A percentile compares a stretch with the other conserved stretches of the same genome.
Evolutionary conservation across 179 eudicot genomes (phyloP).

Genomic region (Heliamphora pulchella): DNA sequence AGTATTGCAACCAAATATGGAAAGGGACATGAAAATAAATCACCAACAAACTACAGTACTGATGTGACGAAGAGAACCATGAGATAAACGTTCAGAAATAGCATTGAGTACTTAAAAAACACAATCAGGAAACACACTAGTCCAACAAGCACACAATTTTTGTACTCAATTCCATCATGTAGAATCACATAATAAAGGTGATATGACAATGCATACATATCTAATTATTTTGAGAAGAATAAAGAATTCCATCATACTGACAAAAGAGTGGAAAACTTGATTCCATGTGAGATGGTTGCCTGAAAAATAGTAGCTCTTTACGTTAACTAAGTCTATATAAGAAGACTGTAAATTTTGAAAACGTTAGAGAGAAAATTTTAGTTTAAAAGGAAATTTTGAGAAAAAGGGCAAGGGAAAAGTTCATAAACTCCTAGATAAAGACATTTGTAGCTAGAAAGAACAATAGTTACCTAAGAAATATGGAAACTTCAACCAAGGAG

Average conservation of each 20-base stretch:
- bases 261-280: neutral
- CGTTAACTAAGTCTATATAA: neutral
- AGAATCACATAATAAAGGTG: neutral
- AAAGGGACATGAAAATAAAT: neutral
- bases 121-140: neutral
- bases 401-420: neutral
- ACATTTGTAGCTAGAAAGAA: neutral
- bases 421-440: neutral
- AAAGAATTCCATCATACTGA: neutral
- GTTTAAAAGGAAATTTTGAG: neutral
- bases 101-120: neutral
- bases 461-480: too few species aligned
- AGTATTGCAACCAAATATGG: neutral
- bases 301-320: neutral
- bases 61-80: neutral
- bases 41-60: neutral
- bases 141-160: neutral
- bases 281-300: neutral
- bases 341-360: neutral
- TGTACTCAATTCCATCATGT: neutral
- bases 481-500: too few species aligned
- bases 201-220: neutral
- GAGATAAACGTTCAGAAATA: neutral
- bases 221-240: neutral
- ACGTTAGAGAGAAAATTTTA: neutral